Percentiles rank a stretch among this genome's conserved stretches.
These are phyloP conservation scores for Ambrosiella beaveri DNA, from an alignment of 2,329 filamentous ascomycete genomes.

Conservation along the genomic window DNA sequence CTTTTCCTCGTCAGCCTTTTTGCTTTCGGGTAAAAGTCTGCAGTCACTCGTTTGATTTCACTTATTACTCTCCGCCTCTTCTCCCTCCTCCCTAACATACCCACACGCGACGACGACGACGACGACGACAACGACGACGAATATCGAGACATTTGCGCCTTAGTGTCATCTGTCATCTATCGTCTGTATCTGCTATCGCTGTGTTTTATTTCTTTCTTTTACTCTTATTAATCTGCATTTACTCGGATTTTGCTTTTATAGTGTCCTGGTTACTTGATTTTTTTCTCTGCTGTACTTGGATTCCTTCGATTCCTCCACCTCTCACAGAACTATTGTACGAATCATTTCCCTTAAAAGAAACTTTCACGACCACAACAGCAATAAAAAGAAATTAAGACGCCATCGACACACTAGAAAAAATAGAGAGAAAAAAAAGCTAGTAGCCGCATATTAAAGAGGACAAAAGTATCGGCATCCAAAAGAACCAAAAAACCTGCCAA, in stretches of 20 bases:
- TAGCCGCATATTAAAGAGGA: background rate
- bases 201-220: background rate
- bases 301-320: background rate
- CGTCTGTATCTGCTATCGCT: background rate
- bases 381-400: no score
- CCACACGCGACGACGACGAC: no score
- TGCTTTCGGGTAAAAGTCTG: constrained; percentile 2
- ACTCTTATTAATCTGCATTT: no score
- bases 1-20: background rate
- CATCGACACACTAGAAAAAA: background rate
- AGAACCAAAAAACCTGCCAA: background rate
- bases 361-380: no score
- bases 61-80: background rate
- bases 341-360: background rate
- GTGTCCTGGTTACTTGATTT: background rate
- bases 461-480: background rate
- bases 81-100: background rate
- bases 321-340: background rate
- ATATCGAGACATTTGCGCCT: background rate
- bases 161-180: background rate
- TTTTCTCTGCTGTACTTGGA: background rate
- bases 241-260: background rate
- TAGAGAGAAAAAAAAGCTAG: background rate
- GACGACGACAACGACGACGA: no score
- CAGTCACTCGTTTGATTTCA: constrained; percentile 11